Base-by-base conservation (phyloP, 176 grass and related monocot species). In the Musa acuminata region DNA sequence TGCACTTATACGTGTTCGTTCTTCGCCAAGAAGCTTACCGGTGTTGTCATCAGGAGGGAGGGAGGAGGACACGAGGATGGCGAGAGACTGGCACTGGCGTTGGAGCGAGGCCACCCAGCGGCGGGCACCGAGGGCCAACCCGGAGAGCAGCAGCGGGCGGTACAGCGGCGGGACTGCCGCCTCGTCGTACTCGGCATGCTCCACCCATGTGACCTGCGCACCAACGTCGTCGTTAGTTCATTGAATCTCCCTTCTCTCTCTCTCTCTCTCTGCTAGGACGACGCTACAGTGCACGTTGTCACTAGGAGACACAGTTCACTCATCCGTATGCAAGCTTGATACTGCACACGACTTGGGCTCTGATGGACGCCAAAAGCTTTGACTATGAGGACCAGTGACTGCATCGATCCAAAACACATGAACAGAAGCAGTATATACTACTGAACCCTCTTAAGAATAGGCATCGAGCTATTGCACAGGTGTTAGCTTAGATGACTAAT, bases 141-240 rank as follows among this genome's bases (percentile, higher is more conserved):
- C 90, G 22, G 90, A 99, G 17, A 66, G 76, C 19, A 94, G 82
- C 71, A 93, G 82, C 73, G 78, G 75, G 57, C 63, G 75, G 78
- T 91, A 99, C 59, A 99, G 90, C 78, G 78, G 84, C 80, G 89
- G 95, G 13, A 94, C 80, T 0, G 86, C 78, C 51, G 86, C 80
- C 73, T 91, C 95, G 71, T 85, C 80, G 77, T 94, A 99, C 87
- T 94, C 95, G 49, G 86, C 77, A 83, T 99, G 95, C 55, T 99
- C 95, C 74, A 99, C 82, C 95, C 95, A 99, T 75, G 86, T 99
- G 78, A 94, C 88, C 95, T 99, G 76, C 78, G 26, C 29, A 27
- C 66, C 80, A 89, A 21, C 59, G 1, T 81, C 59, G 58, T 63
- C 82, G 68, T 94, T 89, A 99, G 82, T 71, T 49, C 64, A 79